Evolutionary conservation across 2,329 filamentous ascomycete species (phyloP).

Genomic region (Colletotrichum sp.): DNA sequence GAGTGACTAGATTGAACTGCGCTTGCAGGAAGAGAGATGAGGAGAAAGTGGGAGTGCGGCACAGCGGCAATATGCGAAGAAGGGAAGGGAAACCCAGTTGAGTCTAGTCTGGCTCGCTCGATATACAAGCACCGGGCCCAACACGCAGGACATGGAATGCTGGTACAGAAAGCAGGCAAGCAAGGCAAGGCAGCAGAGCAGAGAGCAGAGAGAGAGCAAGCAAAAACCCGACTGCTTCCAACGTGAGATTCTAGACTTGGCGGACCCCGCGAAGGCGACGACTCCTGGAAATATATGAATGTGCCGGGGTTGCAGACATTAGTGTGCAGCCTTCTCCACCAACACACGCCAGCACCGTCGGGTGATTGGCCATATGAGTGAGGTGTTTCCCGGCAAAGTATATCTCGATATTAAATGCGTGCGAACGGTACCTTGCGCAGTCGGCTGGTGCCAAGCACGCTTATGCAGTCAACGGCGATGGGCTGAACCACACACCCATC

Average conservation of each 20-base stretch:
- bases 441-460: neutral
- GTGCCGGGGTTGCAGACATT: neutral
- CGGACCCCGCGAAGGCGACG: constrained; percentile 13
- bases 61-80: neutral
- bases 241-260: constrained; percentile 13
- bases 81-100: neutral
- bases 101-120: neutral
- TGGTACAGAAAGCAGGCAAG: neutral
- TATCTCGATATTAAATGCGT: neutral
- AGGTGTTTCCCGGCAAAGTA: neutral
- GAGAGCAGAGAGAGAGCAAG: neutral
- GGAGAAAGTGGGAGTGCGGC: constrained; percentile 10
- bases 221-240: neutral
- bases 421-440: neutral
- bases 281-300: constrained; percentile 17
- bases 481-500: neutral
- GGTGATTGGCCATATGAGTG: neutral
- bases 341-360: neutral
- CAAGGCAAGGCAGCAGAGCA: neutral
- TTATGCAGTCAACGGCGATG: neutral
- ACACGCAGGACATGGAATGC: neutral
- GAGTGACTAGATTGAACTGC: constrained; percentile 1
- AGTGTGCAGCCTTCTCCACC: constrained; percentile 3
- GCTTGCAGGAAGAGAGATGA: constrained; percentile 14
- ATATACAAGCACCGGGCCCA: neutral